Evolutionary conservation across 768 basidiomycete species (phyloP), one percentile per base, ranked within the genome.

Genomic region (Jaapia argillacea): DNA sequence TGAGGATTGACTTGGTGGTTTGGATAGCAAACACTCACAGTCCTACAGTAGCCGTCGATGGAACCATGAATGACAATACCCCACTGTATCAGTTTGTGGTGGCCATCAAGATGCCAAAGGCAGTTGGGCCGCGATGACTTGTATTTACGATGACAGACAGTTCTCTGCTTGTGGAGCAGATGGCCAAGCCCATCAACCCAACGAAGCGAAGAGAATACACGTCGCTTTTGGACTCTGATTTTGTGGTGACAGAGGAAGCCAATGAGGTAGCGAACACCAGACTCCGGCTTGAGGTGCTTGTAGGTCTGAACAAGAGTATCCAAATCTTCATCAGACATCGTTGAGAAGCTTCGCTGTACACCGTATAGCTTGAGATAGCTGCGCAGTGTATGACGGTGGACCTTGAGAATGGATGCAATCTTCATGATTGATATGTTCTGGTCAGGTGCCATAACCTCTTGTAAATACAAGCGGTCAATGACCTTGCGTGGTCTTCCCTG

Each of bases 21-120:
- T 38, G 10, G 7, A 21, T 38, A 10, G 20, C 28, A 10, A 23
- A 3, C n/a, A 45, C 51, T n/a, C 36, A 68, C 53, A 12, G 61
- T 56, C 1, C 60, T 48, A 36, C 61, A 63, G 48, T 59, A 62
- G 0, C 69, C 69, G 50, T 71, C 67, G 16, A 67, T 49, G 42
- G 60, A 47, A 16, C 48, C 51, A 44, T 48, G 50, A 6, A 51
- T 36, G 4, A 49, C 52, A 13, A 51, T 44, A 13, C 47, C 48
- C 51, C 50, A 49, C 28, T 16, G 20, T n/a, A 51, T 53, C 25
- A 56, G 36, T 38, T 55, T 55, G 41, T 55, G 54, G 31, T 55
- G 53, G 3, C 54, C 54, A 45, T 55, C 54, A 37, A 43, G 37
- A 33, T 55, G 54, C 54, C 54, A 56, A 2, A 54, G 42, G 6